Percentiles rank a stretch among this genome's conserved stretches.
Evolutionary conservation across 2,329 filamentous ascomycete genomes (phyloP).

Genomic region (Colletotrichum salicis): DNA sequence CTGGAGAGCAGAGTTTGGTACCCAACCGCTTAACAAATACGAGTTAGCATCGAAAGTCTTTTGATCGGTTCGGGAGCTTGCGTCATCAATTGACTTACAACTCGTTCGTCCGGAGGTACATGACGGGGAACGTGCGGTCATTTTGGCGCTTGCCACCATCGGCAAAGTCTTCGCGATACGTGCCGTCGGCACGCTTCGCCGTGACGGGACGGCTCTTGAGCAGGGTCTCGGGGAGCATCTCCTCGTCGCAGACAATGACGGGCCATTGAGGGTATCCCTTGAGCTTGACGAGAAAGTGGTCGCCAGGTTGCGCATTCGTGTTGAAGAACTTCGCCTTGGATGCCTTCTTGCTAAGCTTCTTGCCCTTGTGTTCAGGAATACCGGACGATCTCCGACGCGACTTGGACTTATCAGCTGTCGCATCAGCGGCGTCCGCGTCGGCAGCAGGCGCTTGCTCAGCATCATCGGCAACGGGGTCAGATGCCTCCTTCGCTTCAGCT

Average conservation of each 20-base stretch:
- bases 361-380: conserved; percentile 74
- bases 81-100: conserved; percentile 76
- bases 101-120: conserved; percentile 95
- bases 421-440: conserved; percentile 44
- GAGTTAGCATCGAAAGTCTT: conserved; percentile 13
- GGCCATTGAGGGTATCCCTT: conserved; percentile 97
- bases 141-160: conserved; percentile 87
- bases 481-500: conserved; percentile 45
- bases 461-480: conserved; percentile 41
- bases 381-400: conserved; percentile 78
- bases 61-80: neutral
- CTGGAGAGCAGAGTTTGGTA: conserved; percentile 83
- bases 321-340: conserved; percentile 78
- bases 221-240: conserved; percentile 86
- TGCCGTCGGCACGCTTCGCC: conserved; percentile 82
- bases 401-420: conserved; percentile 55
- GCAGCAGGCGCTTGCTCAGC: conserved; percentile 36
- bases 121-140: conserved; percentile 90
- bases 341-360: conserved; percentile 88
- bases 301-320: conserved; percentile 86
- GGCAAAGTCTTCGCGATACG: conserved; percentile 85
- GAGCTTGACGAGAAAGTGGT: conserved; percentile 91
- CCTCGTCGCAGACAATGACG: conserved; percentile 91
- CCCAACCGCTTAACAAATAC: conserved; percentile 78
- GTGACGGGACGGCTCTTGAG: conserved; percentile 84